These are phyloP conservation scores for Colletotrichum magnum DNA, from an alignment of 2,329 filamentous ascomycete species.

Conservation along the genomic window DNA sequence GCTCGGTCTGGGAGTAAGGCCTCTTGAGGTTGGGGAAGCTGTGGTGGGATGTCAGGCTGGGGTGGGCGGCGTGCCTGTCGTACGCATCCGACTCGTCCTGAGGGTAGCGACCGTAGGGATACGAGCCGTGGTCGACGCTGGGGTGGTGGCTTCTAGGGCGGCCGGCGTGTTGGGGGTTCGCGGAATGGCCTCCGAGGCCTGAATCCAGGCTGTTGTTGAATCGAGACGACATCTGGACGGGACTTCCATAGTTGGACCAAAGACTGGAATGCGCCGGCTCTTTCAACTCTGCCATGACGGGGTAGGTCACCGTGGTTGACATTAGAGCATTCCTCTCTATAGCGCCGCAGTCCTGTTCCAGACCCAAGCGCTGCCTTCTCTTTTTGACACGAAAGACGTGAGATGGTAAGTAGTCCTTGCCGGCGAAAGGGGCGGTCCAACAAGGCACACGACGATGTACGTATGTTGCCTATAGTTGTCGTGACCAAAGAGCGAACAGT, in stretches of 20 bases:
- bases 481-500: constrained; percentile 14
- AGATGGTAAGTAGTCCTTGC: constrained; percentile 17
- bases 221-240: constrained; percentile 67
- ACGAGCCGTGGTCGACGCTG: constrained; percentile 64
- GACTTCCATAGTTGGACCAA: constrained; percentile 71
- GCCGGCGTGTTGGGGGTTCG: constrained; percentile 62
- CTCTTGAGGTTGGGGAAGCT: constrained; percentile 70
- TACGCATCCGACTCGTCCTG: constrained; percentile 69
- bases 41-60: constrained; percentile 64
- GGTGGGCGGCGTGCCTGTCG: constrained; percentile 65
- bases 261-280: constrained; percentile 70
- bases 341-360: constrained; percentile 39
- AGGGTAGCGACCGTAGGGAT: constrained; percentile 68
- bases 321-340: constrained; percentile 66
- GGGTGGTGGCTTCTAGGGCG: constrained; percentile 66
- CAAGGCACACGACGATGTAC: constrained; percentile 25
- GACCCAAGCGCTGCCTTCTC: constrained; percentile 40
- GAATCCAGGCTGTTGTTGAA: constrained; percentile 66
- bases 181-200: constrained; percentile 60
- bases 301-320: constrained; percentile 73
- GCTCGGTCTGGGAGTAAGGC: constrained; percentile 69
- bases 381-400: constrained; percentile 31
- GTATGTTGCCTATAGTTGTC: neutral
- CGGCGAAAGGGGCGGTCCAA: constrained; percentile 16
- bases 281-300: constrained; percentile 76